Conservation (phyloP, 2,329 filamentous ascomycete genomes). For the Colletotrichum trifolii region DNA sequence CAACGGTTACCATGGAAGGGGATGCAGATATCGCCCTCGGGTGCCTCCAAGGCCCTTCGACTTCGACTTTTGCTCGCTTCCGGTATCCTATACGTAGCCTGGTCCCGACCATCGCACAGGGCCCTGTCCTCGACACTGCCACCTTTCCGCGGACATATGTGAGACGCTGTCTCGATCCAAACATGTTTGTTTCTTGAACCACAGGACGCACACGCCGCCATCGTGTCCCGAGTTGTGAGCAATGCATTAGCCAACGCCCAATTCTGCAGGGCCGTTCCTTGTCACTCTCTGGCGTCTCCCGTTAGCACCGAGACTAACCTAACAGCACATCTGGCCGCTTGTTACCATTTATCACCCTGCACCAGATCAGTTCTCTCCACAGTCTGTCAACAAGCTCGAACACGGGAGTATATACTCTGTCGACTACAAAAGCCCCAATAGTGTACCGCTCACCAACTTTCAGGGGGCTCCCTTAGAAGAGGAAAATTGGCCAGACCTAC, state of each 20-base stretch:
- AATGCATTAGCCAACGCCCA: conserved; percentile 5
- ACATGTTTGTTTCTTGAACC: conserved; percentile 22
- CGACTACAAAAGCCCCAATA: no score
- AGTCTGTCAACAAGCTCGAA: conserved; percentile 9
- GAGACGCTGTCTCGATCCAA: conserved; percentile 23
- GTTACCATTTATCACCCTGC: conserved; percentile 25
- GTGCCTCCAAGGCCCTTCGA: background rate
- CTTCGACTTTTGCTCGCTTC: conserved; percentile 6
- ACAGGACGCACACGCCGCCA: conserved; percentile 28
- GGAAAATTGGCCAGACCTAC: background rate
- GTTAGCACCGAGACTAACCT: background rate
- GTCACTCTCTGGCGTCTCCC: conserved; percentile 9
- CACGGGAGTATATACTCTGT: background rate
- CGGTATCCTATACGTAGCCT: conserved; percentile 8
- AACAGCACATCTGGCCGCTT: background rate
- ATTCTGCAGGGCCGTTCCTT: conserved; percentile 10
- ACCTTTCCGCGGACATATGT: conserved; percentile 10
- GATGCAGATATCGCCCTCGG: conserved; percentile 18
- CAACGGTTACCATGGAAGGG: conserved; percentile 18
- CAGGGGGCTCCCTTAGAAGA: no score
- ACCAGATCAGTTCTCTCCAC: conserved; percentile 13
- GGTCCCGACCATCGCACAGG: conserved; percentile 16
- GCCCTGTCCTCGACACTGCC: conserved; percentile 6
- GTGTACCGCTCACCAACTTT: no score
- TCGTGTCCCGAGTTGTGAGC: conserved; percentile 1